Conservation (phyloP, 345 rosid species). For the Brassica nigra region DNA sequence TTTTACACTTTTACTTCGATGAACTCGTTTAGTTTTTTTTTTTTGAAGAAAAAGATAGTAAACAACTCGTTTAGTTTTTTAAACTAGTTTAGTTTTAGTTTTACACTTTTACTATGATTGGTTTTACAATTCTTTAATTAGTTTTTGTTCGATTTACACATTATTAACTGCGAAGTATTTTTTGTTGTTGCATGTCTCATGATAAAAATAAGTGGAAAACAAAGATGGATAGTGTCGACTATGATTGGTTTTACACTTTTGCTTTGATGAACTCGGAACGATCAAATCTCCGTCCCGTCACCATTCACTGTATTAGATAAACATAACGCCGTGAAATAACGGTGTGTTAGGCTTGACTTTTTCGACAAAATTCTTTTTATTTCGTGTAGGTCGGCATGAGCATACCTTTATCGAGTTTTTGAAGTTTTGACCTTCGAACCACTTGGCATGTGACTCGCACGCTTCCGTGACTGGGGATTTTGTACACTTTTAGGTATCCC, state of each 20-base stretch:
- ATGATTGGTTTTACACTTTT: constrained; percentile 14
- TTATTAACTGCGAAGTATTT: neutral
- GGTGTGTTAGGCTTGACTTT: constrained; percentile 30
- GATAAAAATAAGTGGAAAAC: neutral
- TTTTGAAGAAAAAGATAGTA: too few species aligned
- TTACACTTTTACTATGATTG: constrained; percentile 12
- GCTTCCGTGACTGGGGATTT: neutral
- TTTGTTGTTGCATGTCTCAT: neutral
- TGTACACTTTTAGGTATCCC: constrained; percentile 8
- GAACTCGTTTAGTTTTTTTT: neutral
- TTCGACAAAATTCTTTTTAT: neutral
- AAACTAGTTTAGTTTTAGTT: too few species aligned
- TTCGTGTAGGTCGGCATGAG: constrained; percentile 36
- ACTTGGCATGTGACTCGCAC: constrained; percentile 35
- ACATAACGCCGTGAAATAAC: constrained; percentile 31
- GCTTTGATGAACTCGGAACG: constrained; percentile 21
- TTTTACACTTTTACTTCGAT: constrained; percentile 6
- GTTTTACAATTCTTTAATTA: neutral
- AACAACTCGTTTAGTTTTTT: neutral
- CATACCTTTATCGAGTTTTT: constrained; percentile 9
- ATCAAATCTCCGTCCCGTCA: constrained; percentile 24
- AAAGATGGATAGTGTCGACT: constrained; percentile 23
- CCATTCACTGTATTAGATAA: constrained; percentile 9
- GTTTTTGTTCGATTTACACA: neutral
- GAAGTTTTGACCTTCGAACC: constrained; percentile 27